A percentile compares a stretch with the other conserved stretches of the same genome.
Conservation (phyloP, 495 filamentous ascomycete species). For the Penicillium egyptiacum region DNA sequence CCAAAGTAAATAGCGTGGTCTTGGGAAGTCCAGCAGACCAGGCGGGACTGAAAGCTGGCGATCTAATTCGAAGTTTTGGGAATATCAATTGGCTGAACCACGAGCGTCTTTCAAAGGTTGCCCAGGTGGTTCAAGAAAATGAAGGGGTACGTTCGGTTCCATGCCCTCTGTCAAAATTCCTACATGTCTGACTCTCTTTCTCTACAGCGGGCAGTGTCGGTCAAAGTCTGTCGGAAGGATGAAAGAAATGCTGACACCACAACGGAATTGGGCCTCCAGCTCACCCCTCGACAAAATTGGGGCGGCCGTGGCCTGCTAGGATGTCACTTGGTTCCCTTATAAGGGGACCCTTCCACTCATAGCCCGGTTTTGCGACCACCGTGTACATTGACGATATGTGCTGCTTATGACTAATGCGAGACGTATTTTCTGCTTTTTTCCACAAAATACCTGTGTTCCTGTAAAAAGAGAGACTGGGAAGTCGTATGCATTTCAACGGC, state of each 20-base stretch:
- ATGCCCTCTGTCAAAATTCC: not conserved
- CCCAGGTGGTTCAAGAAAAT: slow-evolving; percentile 78
- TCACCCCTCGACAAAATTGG: slow-evolving; percentile 78
- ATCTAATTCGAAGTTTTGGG: slow-evolving; percentile 81
- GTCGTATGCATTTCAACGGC: not conserved
- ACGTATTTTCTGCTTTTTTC: not conserved
- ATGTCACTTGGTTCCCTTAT: slow-evolving; percentile 81
- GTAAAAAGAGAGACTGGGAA: not conserved
- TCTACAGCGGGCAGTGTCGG: slow-evolving; percentile 58
- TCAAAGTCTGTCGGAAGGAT: slow-evolving; percentile 63
- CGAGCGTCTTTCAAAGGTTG: slow-evolving; percentile 79
- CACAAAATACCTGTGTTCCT: not conserved
- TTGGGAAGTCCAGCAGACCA: slow-evolving; percentile 75
- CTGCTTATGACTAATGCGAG: slow-evolving; percentile 16
- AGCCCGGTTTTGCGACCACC: not conserved
- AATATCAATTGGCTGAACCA: slow-evolving; percentile 78
- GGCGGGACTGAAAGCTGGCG: slow-evolving; percentile 82
- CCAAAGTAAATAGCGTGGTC: slow-evolving; percentile 83
- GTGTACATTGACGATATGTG: slow-evolving; percentile 8
- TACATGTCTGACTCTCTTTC: slow-evolving; percentile 14
- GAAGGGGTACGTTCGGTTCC: slow-evolving; percentile 70
- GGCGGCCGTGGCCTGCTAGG: slow-evolving; percentile 85
- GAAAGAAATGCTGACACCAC: slow-evolving; percentile 37
- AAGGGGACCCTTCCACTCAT: slow-evolving; percentile 8
- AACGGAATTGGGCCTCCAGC: slow-evolving; percentile 61